Conservation (phyloP, 495 filamentous ascomycete species). For the Daldinia grandis region DNA sequence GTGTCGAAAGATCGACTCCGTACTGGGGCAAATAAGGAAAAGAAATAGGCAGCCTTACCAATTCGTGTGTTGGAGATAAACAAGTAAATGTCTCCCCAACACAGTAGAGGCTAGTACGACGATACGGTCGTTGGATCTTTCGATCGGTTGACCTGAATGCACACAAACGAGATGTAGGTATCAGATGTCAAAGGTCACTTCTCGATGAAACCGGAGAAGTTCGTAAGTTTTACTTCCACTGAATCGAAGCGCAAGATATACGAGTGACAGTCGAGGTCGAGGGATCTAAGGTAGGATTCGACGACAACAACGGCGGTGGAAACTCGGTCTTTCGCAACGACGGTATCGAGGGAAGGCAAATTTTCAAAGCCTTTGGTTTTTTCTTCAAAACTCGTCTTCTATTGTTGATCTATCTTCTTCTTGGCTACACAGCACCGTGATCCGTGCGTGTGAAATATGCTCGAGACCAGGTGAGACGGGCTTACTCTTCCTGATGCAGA, state of each 20-base stretch:
- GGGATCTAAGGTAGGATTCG: constrained; percentile 38
- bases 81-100: constrained; percentile 98
- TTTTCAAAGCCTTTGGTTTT: constrained; percentile 23
- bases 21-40: background rate
- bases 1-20: background rate
- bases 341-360: constrained; percentile 32
- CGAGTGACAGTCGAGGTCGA: constrained; percentile 44
- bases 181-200: constrained; percentile 29
- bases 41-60: constrained; percentile 65
- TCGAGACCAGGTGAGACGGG: constrained; percentile 9
- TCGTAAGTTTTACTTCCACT: constrained; percentile 29
- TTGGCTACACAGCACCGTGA: constrained; percentile 47
- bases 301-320: constrained; percentile 37
- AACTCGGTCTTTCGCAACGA: constrained; percentile 44
- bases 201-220: constrained; percentile 31
- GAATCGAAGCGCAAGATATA: constrained; percentile 42
- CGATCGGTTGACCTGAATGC: constrained; percentile 42
- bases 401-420: constrained; percentile 44
- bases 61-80: constrained; percentile 82
- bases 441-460: constrained; percentile 37
- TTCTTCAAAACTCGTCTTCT: constrained; percentile 41
- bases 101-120: constrained; percentile 50
- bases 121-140: constrained; percentile 48
- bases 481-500: constrained; percentile 13
- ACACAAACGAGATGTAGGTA: constrained; percentile 42